Evolutionary conservation across 768 basidiomycete species (phyloP), one percentile per base, ranked within the genome.

Genomic region (Boletus sp.): DNA sequence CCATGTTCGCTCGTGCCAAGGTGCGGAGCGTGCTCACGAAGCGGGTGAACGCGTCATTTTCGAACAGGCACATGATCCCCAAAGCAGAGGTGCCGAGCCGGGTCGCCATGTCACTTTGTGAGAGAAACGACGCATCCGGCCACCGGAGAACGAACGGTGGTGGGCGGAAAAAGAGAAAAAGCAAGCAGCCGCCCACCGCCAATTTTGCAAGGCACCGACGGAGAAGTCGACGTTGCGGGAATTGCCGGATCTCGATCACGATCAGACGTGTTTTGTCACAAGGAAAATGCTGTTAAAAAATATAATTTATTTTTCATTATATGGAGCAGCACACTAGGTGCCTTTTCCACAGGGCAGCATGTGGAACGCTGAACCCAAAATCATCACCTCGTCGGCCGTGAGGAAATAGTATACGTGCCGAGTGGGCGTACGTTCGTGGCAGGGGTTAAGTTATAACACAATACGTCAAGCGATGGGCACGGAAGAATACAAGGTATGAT

Each of bases 221-320:
- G 58, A 54, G 54, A 50, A 58, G 55, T 35, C 24, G 37, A 60
- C n/a, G 46, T 36, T 4, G 47, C 67, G 67, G 67, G 15, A 53
- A 29, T 64, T 67, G 62, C 67, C 67, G 67, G 57, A 18, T 45
- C 28, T 55, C 50, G 60, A 69, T 68, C 60, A 40, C 41, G 65
- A 67, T 59, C 45, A 48, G 36, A 39, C 39, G 44, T 37, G 39
- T 62, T 53, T 53, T 40, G 41, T 61, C 59, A 11, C 50, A 36
- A 47, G 29, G 40, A 20, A 50, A 59, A 32, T 32, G 35, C 29
- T 30, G n/a, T n/a, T 24, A n/a, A 17, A 46, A 56, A 47, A 20
- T 40, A 56, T 40, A 40, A 49, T 52, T 54, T 50, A 45, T 55
- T 60, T 50, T 42, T 47, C 30, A 46, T 42, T 36, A 37, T n/a